phyloP scores from a whole-genome alignment of 78 protist genomes.

The Chrysochromulina tobinii region DNA sequence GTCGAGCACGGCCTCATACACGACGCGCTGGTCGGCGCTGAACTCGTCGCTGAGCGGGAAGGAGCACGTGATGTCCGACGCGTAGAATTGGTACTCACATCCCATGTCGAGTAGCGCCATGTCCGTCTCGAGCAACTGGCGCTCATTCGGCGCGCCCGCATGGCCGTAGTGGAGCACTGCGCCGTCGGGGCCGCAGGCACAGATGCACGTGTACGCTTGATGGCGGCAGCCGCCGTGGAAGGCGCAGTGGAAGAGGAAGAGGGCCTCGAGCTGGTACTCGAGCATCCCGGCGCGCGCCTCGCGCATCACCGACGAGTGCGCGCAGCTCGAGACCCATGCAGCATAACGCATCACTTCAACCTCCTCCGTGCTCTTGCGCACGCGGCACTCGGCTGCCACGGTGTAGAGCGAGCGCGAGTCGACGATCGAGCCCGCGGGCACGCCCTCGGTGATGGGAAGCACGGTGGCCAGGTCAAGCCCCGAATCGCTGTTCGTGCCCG shows the following conservation, averaged over 20 bases:
- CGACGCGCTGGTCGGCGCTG: slow-evolving; percentile 31
- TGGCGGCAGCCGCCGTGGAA: neutral
- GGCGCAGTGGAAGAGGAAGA: neutral
- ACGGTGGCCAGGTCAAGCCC: neutral
- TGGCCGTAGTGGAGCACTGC: neutral
- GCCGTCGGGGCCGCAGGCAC: neutral
- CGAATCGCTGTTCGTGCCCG: neutral
- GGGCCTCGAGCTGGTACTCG: neutral
- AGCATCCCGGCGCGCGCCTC: neutral
- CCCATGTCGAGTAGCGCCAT: slow-evolving; percentile 65
- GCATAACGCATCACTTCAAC: slow-evolving; percentile 67
- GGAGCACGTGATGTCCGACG: slow-evolving; percentile 65
- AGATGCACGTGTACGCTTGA: neutral
- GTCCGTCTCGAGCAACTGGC: slow-evolving; percentile 18
- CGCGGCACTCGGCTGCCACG: slow-evolving; percentile 61
- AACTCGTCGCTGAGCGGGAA: slow-evolving; percentile 61
- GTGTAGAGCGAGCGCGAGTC: neutral
- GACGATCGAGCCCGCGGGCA: neutral
- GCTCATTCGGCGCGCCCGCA: slow-evolving; percentile 35
- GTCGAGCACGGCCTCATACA: slow-evolving; percentile 64
- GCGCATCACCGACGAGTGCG: slow-evolving; percentile 50
- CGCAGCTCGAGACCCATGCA: neutral
- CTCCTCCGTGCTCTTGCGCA: slow-evolving; percentile 69
- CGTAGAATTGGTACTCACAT: slow-evolving; percentile 57
- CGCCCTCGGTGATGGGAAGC: neutral